These are phyloP conservation scores for Pseudocercospora eumusae DNA, from an alignment of 2,329 filamentous ascomycete genomes.

Conservation along the genomic window DNA sequence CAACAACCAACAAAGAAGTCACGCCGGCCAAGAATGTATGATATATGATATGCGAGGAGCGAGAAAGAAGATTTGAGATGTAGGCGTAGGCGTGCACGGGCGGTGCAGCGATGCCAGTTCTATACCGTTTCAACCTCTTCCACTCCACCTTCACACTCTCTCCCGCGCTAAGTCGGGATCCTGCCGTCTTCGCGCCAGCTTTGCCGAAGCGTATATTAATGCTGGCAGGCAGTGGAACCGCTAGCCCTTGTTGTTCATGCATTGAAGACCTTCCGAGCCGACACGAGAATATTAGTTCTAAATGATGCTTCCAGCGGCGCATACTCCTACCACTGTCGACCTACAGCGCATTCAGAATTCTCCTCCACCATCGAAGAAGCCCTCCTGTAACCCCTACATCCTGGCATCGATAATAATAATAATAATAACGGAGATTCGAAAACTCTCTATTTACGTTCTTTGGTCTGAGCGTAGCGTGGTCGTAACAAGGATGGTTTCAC, in stretches of 20 bases:
- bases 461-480: background rate
- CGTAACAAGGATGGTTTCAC: constrained; percentile 5
- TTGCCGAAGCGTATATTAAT: constrained; percentile 7
- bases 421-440: background rate
- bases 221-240: constrained; percentile 4
- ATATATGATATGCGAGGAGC: too few relatives aligned
- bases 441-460: background rate
- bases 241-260: background rate
- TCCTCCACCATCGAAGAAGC: background rate
- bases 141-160: background rate
- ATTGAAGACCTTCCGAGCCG: too few relatives aligned
- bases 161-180: constrained; percentile 12
- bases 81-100: constrained; percentile 1
- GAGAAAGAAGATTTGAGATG: background rate
- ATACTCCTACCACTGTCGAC: too few relatives aligned
- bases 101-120: background rate
- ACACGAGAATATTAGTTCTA: too few relatives aligned
- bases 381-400: background rate
- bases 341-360: background rate
- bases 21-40: background rate
- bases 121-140: background rate
- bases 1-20: background rate
- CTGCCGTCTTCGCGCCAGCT: constrained; percentile 8
- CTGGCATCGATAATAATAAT: too few relatives aligned
- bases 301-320: too few relatives aligned